Evolutionary conservation across 306 rosid genomes (phyloP).

Genomic region (Spatholobus suberectus): DNA sequence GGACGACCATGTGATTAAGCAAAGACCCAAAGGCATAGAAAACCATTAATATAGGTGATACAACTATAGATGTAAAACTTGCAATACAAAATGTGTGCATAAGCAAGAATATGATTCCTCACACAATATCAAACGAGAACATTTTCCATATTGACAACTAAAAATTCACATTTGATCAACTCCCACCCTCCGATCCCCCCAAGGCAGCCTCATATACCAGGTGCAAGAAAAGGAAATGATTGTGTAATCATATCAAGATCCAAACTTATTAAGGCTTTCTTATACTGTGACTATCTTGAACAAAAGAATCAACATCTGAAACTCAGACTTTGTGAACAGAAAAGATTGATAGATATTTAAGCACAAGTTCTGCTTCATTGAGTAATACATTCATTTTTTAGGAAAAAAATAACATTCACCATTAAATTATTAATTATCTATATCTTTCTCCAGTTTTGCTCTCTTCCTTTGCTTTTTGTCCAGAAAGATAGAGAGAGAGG

Average conservation of each 20-base stretch:
- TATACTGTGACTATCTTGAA: neutral
- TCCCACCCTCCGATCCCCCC: neutral
- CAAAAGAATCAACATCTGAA: constrained; percentile 20
- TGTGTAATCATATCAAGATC: neutral
- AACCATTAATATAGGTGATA: neutral
- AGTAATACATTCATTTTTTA: neutral
- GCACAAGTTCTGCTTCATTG: constrained; percentile 14
- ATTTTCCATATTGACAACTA: neutral
- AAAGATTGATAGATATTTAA: neutral
- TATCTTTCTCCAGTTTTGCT: neutral
- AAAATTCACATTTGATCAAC: neutral
- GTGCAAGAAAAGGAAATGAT: constrained; percentile 22
- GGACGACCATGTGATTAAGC: neutral
- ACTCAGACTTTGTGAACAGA: constrained; percentile 3
- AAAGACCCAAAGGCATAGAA: constrained; percentile 6
- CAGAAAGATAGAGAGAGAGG: neutral
- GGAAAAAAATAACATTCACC: neutral
- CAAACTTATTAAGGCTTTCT: neutral
- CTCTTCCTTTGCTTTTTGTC: constrained; percentile 23
- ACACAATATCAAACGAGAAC: neutral
- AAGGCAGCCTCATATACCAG: constrained; percentile 1
- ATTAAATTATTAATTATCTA: neutral
- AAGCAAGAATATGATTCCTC: neutral
- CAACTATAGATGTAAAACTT: constrained; percentile 14
- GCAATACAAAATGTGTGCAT: neutral